Evolutionary conservation across 1,284 basidiomycete species (phyloP).

Genomic region (Malassezia dermatis): DNA sequence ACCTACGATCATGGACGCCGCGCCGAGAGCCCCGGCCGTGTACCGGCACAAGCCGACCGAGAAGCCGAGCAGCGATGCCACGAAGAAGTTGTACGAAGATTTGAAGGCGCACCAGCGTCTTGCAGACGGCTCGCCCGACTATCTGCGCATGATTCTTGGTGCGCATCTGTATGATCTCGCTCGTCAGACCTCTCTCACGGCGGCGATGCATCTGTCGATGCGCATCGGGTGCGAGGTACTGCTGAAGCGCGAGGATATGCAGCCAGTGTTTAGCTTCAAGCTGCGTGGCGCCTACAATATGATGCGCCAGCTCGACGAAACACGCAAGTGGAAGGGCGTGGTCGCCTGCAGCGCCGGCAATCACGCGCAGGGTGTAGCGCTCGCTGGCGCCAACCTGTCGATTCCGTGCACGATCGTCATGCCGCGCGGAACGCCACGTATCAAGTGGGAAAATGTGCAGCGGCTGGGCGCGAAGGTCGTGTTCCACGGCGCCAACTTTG

Average conservation of each 20-base stretch:
- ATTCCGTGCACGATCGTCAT: slow-evolving; percentile 97
- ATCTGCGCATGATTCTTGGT: slow-evolving; percentile 80
- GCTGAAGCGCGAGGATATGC: slow-evolving; percentile 87
- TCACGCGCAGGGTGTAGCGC: slow-evolving; percentile 94
- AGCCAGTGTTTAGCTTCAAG: slow-evolving; percentile 98
- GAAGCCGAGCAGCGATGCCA: neutral
- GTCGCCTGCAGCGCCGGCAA: slow-evolving; percentile 97
- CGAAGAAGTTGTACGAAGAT: slow-evolving; percentile 54
- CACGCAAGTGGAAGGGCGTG: slow-evolving; percentile 93
- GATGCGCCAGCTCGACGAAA: slow-evolving; percentile 78
- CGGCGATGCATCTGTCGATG: slow-evolving; percentile 72
- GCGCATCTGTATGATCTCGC: slow-evolving; percentile 90
- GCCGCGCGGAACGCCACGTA: slow-evolving; percentile 86
- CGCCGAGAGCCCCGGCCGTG: neutral
- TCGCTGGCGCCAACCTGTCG: slow-evolving; percentile 72
- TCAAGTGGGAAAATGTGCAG: slow-evolving; percentile 89
- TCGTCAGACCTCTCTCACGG: slow-evolving; percentile 79
- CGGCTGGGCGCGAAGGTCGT: slow-evolving; percentile 89
- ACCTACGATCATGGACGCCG: neutral
- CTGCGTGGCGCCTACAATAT: slow-evolving; percentile 88
- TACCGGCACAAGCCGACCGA: neutral
- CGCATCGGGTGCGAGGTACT: slow-evolving; percentile 84
- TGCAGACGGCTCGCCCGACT: slow-evolving; percentile 70
- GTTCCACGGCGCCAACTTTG: slow-evolving; percentile 83
- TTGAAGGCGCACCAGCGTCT: slow-evolving; percentile 61